Evolutionary conservation across 768 basidiomycete genomes (phyloP).

Genomic region (Pisolithus orientalis): DNA sequence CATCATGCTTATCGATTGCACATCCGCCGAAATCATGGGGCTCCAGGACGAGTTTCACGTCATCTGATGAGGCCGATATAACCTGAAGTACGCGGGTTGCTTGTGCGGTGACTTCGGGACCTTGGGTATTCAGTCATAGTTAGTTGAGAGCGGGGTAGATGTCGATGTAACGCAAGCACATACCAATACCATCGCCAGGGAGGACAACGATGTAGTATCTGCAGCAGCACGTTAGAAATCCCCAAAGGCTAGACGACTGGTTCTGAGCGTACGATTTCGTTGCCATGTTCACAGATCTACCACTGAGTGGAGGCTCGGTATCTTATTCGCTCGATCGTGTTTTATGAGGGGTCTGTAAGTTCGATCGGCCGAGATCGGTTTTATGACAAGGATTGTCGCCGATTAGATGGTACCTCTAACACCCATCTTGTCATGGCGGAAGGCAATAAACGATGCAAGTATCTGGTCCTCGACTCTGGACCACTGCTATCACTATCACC

Average conservation of each 20-base stretch:
- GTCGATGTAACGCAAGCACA: conserved; percentile 8
- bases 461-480: conserved; percentile 89
- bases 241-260: conserved; percentile 2
- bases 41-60: conserved; percentile 70
- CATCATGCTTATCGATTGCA: conserved; percentile 85
- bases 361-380: background rate
- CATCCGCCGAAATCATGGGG: conserved; percentile 83
- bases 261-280: conserved; percentile 36
- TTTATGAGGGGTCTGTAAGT: background rate
- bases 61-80: conserved; percentile 53
- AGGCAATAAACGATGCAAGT: conserved; percentile 50
- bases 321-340: background rate
- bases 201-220: conserved; percentile 88
- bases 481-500: conserved; percentile 87
- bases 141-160: background rate
- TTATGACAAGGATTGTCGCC: background rate
- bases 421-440: conserved; percentile 16
- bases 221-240: background rate
- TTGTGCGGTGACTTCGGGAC: conserved; percentile 86
- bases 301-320: background rate
- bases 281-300: conserved; percentile 27
- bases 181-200: conserved; percentile 97
- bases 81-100: conserved; percentile 78
- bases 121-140: conserved; percentile 29
- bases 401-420: background rate